Evolutionary conservation across 2,329 filamentous ascomycete genomes (phyloP).

Genomic region (Raffaelea albimanens): DNA sequence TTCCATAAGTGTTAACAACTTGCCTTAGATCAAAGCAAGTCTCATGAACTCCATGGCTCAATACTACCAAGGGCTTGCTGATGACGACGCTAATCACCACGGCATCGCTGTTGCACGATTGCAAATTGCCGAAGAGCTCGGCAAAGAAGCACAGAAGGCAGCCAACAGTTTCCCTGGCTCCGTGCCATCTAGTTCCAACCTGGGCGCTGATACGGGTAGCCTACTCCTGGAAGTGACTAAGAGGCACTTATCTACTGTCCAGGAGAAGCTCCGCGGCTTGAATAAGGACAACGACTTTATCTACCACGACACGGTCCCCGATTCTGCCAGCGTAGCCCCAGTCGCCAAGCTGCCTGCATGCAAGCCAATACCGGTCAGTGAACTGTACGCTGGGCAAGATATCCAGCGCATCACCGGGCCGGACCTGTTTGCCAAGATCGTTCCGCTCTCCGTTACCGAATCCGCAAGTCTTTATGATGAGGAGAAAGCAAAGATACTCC

Average conservation of each 20-base stretch:
- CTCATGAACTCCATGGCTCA: constrained; percentile 80
- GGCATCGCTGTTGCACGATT: constrained; percentile 77
- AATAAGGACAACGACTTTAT: constrained; percentile 96
- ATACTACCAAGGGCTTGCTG: constrained; percentile 86
- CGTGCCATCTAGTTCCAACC: constrained; percentile 71
- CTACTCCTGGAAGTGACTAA: constrained; percentile 74
- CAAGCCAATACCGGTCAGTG: constrained; percentile 93
- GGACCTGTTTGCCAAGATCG: constrained; percentile 93
- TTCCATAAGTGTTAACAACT: constrained; percentile 11
- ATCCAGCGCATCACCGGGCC: constrained; percentile 95
- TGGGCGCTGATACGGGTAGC: constrained; percentile 68
- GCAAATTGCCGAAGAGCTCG: constrained; percentile 68
- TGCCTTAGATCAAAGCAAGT: constrained; percentile 59
- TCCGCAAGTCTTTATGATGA: constrained; percentile 96
- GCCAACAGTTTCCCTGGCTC: constrained; percentile 74
- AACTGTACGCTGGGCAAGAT: constrained; percentile 93
- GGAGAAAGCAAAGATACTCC: constrained; percentile 91
- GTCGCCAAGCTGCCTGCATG: constrained; percentile 90
- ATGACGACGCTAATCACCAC: constrained; percentile 81
- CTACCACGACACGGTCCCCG: constrained; percentile 86
- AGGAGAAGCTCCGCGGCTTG: constrained; percentile 68
- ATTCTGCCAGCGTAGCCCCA: constrained; percentile 68
- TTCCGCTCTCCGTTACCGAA: constrained; percentile 91
- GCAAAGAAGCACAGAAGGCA: constrained; percentile 66
- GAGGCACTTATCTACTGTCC: constrained; percentile 68